Evolutionary conservation across 208 protist genomes (phyloP).

Genomic region (Phytomonas sp.): DNA sequence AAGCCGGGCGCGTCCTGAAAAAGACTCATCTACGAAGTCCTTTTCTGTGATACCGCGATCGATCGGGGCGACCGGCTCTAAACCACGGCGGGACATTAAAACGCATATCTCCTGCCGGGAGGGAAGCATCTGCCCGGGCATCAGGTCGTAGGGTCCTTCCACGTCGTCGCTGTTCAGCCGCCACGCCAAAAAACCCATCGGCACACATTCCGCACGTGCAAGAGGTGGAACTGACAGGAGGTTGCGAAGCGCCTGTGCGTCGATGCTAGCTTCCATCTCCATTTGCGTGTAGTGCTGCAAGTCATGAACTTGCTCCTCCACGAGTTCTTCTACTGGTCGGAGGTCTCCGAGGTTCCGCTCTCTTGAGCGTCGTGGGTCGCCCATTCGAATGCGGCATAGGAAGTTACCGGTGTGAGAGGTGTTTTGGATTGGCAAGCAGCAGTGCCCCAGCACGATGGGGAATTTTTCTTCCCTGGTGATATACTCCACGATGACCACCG

Average conservation of each 20-base stretch:
- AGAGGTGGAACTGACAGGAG: conserved; percentile 24
- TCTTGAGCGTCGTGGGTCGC: conserved; percentile 61
- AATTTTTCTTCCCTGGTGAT: conserved; percentile 15
- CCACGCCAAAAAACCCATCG: conserved; percentile 55
- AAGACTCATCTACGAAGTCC: conserved; percentile 23
- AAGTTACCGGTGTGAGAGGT: conserved; percentile 45
- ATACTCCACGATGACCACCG: conserved; percentile 66
- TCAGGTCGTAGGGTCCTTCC: conserved; percentile 36
- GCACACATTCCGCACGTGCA: conserved; percentile 29
- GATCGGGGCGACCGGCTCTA: conserved; percentile 10
- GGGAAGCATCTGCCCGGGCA: conserved; percentile 32
- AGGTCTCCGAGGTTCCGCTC: conserved; percentile 31
- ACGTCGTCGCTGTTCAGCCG: conserved; percentile 26
- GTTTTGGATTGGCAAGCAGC: conserved; percentile 45
- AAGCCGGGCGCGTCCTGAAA: conserved; percentile 17
- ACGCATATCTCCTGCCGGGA: conserved; percentile 44
- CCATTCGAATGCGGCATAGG: conserved; percentile 42
- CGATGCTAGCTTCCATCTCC: conserved; percentile 45
- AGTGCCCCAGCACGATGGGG: conserved; percentile 52
- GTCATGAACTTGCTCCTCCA: conserved; percentile 25
- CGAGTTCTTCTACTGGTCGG: conserved; percentile 27
- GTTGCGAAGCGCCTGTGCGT: conserved; percentile 50
- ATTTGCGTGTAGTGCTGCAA: conserved; percentile 35
- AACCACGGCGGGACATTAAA: conserved; percentile 16
- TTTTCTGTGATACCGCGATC: conserved; percentile 13